Conservation (phyloP, 352 stramenopile species). For the Phytophthora cactorum region DNA sequence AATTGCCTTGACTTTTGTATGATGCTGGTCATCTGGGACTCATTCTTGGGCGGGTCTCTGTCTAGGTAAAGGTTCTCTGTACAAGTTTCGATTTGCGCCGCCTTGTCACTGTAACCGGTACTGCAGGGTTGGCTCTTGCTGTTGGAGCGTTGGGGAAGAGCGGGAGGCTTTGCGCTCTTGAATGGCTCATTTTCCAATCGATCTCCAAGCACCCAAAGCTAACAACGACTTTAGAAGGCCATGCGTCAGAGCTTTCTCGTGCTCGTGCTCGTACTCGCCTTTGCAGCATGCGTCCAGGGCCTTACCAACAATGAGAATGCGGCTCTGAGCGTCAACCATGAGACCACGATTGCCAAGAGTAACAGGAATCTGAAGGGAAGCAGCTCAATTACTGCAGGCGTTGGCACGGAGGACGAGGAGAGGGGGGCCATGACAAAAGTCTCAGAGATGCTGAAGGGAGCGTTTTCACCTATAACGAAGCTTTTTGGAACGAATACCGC, state of each 20-base stretch:
- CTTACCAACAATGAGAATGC: not conserved
- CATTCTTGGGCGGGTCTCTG: not conserved
- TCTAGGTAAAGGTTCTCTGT: no score
- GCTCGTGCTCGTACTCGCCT: slow-evolving; percentile 9
- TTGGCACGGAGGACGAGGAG: slow-evolving; percentile 8
- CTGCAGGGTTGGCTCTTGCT: slow-evolving; percentile 12
- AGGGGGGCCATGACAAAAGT: not conserved
- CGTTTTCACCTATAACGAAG: slow-evolving; percentile 1
- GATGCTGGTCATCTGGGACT: slow-evolving; percentile 3
- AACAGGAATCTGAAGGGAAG: slow-evolving; percentile 15
- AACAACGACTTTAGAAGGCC: not conserved
- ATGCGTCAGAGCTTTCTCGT: slow-evolving; percentile 24
- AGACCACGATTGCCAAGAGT: not conserved
- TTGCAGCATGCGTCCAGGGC: slow-evolving; percentile 3
- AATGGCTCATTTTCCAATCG: slow-evolving; percentile 21
- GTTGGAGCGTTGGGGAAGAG: slow-evolving; percentile 1
- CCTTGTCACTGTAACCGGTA: slow-evolving; percentile 11
- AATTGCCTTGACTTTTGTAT: not conserved
- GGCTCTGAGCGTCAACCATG: not conserved
- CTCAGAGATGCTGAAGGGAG: slow-evolving; percentile 1
- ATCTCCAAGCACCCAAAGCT: slow-evolving; percentile 9
- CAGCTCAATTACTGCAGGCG: not conserved
- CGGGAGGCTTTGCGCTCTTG: slow-evolving; percentile 8
- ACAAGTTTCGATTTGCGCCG: slow-evolving; percentile 1
- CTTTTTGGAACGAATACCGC: slow-evolving; percentile 2